Percentiles rank a stretch among this genome's conserved stretches.
Evolutionary conservation across 768 basidiomycete species (phyloP).

Genomic region (Obba rivulosa): DNA sequence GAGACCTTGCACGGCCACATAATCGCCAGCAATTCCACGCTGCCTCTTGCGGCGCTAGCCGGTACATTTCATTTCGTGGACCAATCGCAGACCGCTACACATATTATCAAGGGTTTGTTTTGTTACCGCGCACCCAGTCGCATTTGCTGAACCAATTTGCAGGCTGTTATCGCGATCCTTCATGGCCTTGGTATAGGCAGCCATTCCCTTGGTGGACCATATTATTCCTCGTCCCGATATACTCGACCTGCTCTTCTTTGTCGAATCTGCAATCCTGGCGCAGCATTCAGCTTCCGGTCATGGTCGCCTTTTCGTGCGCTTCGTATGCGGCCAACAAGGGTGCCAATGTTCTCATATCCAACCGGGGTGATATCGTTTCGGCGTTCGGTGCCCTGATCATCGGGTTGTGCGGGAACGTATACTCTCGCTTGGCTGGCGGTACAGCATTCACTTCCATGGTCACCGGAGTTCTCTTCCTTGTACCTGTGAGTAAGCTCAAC

Average conservation of each 20-base stretch:
- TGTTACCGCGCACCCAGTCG: background rate
- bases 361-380: constrained; percentile 68
- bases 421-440: constrained; percentile 68
- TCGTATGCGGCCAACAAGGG: constrained; percentile 68
- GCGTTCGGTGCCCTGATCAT: constrained; percentile 75
- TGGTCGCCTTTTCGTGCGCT: constrained; percentile 75
- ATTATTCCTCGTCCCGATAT: constrained; percentile 70
- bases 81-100: constrained; percentile 15
- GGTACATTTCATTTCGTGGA: constrained; percentile 27
- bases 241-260: constrained; percentile 69
- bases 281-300: constrained; percentile 67
- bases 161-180: constrained; percentile 73
- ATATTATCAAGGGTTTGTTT: constrained; percentile 24
- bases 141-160: constrained; percentile 1
- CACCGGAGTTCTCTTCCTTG: constrained; percentile 87
- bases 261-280: constrained; percentile 70
- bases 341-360: constrained; percentile 55
- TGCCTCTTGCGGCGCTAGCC: constrained; percentile 15
- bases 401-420: constrained; percentile 77
- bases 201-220: constrained; percentile 80
- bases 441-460: constrained; percentile 90
- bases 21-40: constrained; percentile 17
- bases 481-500: constrained; percentile 55
- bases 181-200: constrained; percentile 75
- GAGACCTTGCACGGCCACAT: constrained; percentile 49